Base-by-base conservation (phyloP, 2,329 filamentous ascomycete genomes). In the Chrysoporthe cubensis region DNA sequence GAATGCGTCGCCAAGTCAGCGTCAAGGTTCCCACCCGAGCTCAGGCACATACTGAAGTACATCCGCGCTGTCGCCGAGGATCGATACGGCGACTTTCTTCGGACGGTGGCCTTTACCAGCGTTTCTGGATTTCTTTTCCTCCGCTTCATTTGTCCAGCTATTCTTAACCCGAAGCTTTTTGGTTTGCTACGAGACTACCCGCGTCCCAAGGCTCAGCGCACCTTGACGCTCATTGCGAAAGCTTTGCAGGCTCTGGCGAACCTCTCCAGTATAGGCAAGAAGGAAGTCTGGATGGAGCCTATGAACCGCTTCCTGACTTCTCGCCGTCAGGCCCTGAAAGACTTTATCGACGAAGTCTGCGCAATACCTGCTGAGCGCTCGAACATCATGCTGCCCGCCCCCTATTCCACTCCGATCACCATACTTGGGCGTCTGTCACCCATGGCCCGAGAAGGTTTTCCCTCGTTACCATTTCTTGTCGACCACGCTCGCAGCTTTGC, bases 251-350 rank as follows among this genome's bases (percentile, higher is more conserved):
- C 93, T 18, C 84, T 98, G 68, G 93, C 94, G 21, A 97, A 97
- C 76, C 85, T 97, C 79, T 92, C 93, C 1, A 93, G 89, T 0
- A 97, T 97, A 76, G 95, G 95, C 52, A 94, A 92, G 75, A 97
- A 97, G 76, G 95, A 98, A 78, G 89, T 91, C n/a, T 98, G 94
- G 93, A 97, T 98, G 94, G 94, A 97, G 80, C 94, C 94, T 0
- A 98, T 98, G 95, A 98, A 97, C 76, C 87, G 87, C 56, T 97
- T 97, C 74, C 82, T 98, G 48, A 85, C 84, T 9, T 84, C 88
- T 1, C 90, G 97, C 74, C 88, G 94, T 26, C 86, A 90, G 73
- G 87, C 91, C 50, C 93, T 97, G 78, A 96, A 94, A 77, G 87
- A 90, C 59, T 97, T 94, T 73, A 91, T 97, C 69, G 94, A 98